Percentiles rank a stretch among this genome's conserved stretches.
Evolutionary conservation across 257 asterid species (phyloP).

Genomic region (Apocynum venetum): DNA sequence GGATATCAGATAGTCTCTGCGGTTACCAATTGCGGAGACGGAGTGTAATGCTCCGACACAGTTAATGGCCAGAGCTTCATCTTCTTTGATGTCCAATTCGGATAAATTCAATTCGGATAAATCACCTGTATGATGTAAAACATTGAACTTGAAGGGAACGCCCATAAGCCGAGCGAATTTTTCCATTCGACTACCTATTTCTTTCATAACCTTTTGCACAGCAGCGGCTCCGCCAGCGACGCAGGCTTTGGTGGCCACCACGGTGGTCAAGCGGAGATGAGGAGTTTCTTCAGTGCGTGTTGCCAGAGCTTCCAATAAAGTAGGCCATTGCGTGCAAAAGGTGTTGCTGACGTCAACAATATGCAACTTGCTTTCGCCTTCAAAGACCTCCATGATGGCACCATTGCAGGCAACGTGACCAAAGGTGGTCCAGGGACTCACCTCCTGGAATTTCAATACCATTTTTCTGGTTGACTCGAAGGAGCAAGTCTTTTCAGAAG

Average conservation of each 20-base stretch:
- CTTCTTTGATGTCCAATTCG: slow-evolving; percentile 55
- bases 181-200: slow-evolving; percentile 79
- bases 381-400: slow-evolving; percentile 89
- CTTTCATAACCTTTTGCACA: slow-evolving; percentile 75
- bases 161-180: slow-evolving; percentile 97
- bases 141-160: slow-evolving; percentile 70
- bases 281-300: slow-evolving; percentile 91
- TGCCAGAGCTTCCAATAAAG: slow-evolving; percentile 89
- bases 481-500: slow-evolving; percentile 58
- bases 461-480: slow-evolving; percentile 72
- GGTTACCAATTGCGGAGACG: slow-evolving; percentile 37
- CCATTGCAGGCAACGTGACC: slow-evolving; percentile 95
- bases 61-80: slow-evolving; percentile 75
- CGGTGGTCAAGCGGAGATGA: slow-evolving; percentile 67
- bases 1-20: slow-evolving; percentile 53
- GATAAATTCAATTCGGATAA: slow-evolving; percentile 55
- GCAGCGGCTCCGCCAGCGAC: slow-evolving; percentile 22
- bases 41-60: slow-evolving; percentile 73
- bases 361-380: slow-evolving; percentile 69
- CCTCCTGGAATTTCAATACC: slow-evolving; percentile 84
- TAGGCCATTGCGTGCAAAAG: slow-evolving; percentile 97
- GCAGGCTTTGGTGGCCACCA: slow-evolving; percentile 38
- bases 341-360: slow-evolving; percentile 83
- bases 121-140: slow-evolving; percentile 69
- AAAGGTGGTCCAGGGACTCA: slow-evolving; percentile 86